These are phyloP conservation scores for Ceratobasidium sp. DNA, from an alignment of 1,284 basidiomycete species.

Conservation along the genomic window DNA sequence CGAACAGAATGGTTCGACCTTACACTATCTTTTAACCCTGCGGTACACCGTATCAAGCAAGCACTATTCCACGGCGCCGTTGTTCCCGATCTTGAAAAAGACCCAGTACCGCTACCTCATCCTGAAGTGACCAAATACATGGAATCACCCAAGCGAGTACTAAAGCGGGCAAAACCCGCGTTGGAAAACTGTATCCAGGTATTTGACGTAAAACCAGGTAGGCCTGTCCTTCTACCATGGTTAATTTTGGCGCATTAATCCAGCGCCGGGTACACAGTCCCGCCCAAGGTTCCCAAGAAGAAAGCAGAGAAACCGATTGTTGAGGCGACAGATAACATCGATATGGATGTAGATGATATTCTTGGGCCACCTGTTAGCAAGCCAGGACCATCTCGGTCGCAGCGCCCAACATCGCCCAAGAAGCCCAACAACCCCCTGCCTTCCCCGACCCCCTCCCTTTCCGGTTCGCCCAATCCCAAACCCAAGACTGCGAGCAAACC, in stretches of 20 bases:
- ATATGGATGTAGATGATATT: conserved; percentile 56
- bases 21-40: conserved; percentile 82
- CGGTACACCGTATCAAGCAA: conserved; percentile 90
- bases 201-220: conserved; percentile 79
- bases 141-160: conserved; percentile 71
- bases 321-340: conserved; percentile 65
- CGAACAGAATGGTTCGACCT: conserved; percentile 80
- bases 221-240: conserved; percentile 39
- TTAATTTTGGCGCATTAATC: not conserved
- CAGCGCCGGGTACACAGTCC: conserved; percentile 56
- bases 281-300: conserved; percentile 60
- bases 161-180: conserved; percentile 64
- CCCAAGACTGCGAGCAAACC: conserved; percentile 10
- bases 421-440: conserved; percentile 3
- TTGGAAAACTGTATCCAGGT: conserved; percentile 67
- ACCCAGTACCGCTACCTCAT: conserved; percentile 85
- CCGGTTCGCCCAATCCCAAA: conserved; percentile 10
- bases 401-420: conserved; percentile 10
- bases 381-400: not conserved
- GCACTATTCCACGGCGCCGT: conserved; percentile 88
- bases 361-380: conserved; percentile 51
- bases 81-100: conserved; percentile 70
- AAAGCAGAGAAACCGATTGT: conserved; percentile 64
- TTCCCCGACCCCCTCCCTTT: conserved; percentile 6
- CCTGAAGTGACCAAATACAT: conserved; percentile 85